phyloP scores from a whole-genome alignment of 2,329 filamentous ascomycete genomes.

The Ophiostoma angusticollis region DNA sequence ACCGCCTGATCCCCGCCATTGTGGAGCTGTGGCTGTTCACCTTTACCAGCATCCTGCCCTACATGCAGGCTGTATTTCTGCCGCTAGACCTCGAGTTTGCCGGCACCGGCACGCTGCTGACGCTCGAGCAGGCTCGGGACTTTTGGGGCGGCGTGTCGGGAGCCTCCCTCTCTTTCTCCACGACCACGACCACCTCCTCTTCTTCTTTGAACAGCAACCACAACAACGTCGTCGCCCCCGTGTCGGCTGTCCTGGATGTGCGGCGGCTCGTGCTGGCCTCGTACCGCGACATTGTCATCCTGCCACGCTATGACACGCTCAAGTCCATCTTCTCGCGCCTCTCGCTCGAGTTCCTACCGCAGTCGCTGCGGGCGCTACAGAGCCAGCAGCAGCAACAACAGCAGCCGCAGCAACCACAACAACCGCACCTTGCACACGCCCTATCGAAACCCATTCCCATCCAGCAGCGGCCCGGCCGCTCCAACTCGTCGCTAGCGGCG shows the following conservation, averaged over 20 bases:
- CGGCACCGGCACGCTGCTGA: conserved; percentile 69
- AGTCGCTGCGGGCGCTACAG: too few species aligned
- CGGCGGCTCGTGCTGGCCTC: conserved; percentile 77
- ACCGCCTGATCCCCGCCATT: conserved; percentile 75
- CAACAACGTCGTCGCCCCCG: conserved; percentile 28
- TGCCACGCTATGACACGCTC: conserved; percentile 78
- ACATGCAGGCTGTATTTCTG: conserved; percentile 89
- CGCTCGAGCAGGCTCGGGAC: conserved; percentile 64
- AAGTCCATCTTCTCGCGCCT: conserved; percentile 84
- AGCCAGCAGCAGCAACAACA: conserved; percentile 22
- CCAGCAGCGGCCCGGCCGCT: conserved; percentile 21
- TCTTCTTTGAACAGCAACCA: conserved; percentile 18
- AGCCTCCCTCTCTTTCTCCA: too few species aligned
- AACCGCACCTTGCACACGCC: too few species aligned
- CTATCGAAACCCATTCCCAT: conserved; percentile 41
- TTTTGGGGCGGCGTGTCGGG: conserved; percentile 65
- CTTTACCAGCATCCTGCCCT: conserved; percentile 80
- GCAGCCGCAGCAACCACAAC: conserved; percentile 20
- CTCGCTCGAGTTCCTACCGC: conserved; percentile 63
- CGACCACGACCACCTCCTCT: conserved; percentile 17
- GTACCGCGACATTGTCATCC: conserved; percentile 78
- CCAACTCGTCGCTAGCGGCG: conserved; percentile 11
- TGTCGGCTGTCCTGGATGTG: conserved; percentile 58
- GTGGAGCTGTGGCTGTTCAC: conserved; percentile 92
- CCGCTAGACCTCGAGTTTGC: conserved; percentile 89